Conservation (phyloP, 768 basidiomycete genomes). For the Leucosporidium yakuticum region DNA sequence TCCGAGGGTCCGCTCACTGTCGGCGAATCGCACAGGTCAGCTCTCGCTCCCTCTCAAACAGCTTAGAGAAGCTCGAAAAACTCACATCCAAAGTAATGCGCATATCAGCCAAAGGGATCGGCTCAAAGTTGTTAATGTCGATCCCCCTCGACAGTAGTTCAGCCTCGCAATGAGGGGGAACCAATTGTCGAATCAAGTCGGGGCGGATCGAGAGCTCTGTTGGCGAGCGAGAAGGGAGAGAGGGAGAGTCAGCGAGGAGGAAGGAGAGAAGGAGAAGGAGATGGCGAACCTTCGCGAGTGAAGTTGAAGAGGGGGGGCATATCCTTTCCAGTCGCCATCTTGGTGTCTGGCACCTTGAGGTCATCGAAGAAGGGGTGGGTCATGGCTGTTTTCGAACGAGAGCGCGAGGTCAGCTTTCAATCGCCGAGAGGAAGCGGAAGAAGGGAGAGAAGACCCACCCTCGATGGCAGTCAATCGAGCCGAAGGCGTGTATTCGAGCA, state of each 20-base stretch:
- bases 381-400: conserved; percentile 27
- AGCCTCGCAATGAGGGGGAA: conserved; percentile 81
- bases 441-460: conserved; percentile 46
- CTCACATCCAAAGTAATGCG: conserved; percentile 4
- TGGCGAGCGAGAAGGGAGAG: not conserved
- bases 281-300: conserved; percentile 77
- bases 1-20: not conserved
- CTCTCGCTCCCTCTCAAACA: not conserved
- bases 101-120: conserved; percentile 47
- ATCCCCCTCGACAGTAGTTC: conserved; percentile 81
- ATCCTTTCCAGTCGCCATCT: conserved; percentile 95
- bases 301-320: conserved; percentile 93
- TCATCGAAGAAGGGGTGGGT: conserved; percentile 87
- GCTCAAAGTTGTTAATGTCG: conserved; percentile 82
- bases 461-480: conserved; percentile 82
- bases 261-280: not conserved
- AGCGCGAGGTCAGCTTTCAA: not conserved
- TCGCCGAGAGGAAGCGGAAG: not conserved
- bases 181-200: conserved; percentile 83
- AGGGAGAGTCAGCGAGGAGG: not conserved
- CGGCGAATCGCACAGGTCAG: not conserved
- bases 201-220: conserved; percentile 93
- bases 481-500: conserved; percentile 96
- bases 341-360: conserved; percentile 76
- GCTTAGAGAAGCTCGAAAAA: too few species aligned